These are phyloP conservation scores for Penicillium waksmanii DNA, from an alignment of 495 filamentous ascomycete species.

Conservation along the genomic window DNA sequence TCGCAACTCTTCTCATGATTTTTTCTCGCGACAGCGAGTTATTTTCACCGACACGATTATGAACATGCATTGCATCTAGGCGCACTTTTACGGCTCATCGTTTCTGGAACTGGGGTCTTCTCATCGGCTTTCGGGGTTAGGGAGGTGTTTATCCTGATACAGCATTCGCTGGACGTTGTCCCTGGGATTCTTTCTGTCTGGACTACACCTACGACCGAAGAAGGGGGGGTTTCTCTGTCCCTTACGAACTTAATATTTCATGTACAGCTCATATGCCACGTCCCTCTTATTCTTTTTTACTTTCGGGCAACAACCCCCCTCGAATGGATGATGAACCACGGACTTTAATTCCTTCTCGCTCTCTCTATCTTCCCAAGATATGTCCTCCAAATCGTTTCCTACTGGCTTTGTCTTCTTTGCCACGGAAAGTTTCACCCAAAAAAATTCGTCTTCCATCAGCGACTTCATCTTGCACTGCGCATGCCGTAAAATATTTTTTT, in stretches of 20 bases:
- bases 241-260: constrained; percentile 43
- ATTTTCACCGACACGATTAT: constrained; percentile 42
- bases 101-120: constrained; percentile 28
- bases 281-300: constrained; percentile 13
- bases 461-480: constrained; percentile 7
- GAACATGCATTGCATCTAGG: constrained; percentile 54
- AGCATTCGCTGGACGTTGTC: constrained; percentile 27
- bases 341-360: constrained; percentile 7
- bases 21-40: constrained; percentile 26
- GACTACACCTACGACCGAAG: constrained; percentile 17
- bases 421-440: constrained; percentile 6
- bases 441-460: constrained; percentile 14
- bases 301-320: constrained; percentile 16
- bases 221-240: constrained; percentile 5
- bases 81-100: constrained; percentile 40
- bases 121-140: constrained; percentile 21
- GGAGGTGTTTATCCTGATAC: constrained; percentile 18
- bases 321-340: constrained; percentile 22
- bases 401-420: not conserved
- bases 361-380: constrained; percentile 4
- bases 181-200: constrained; percentile 16
- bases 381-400: not conserved
- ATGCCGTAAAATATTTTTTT: constrained; percentile 1
- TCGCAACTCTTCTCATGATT: constrained; percentile 11
- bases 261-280: constrained; percentile 46